Evolutionary conservation across 139 green algal genomes (phyloP).

Genomic region (Coelastrella sp.): DNA sequence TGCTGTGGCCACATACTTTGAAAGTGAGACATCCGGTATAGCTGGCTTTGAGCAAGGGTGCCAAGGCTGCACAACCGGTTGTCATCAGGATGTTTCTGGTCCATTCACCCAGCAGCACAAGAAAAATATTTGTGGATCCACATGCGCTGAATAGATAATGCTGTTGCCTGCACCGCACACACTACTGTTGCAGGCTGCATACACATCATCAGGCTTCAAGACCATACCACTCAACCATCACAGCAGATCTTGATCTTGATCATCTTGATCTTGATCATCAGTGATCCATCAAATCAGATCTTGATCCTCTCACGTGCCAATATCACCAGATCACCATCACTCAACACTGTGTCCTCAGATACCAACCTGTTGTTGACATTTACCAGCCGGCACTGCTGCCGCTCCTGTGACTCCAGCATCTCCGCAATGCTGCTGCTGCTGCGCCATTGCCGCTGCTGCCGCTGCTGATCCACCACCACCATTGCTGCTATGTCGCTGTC

Average conservation of each 20-base stretch:
- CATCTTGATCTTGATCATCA: not conserved
- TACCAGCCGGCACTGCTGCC: conserved; percentile 60
- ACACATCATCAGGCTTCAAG: too few relatives aligned
- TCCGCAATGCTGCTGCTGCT: not conserved
- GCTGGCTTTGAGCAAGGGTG: too few relatives aligned
- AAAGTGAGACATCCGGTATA: too few relatives aligned
- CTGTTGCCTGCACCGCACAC: too few relatives aligned
- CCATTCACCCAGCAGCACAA: too few relatives aligned
- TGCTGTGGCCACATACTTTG: too few relatives aligned
- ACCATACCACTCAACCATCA: not conserved
- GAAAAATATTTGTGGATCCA: too few relatives aligned
- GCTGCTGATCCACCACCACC: not conserved
- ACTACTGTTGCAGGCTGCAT: too few relatives aligned
- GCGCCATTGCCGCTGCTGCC: not conserved
- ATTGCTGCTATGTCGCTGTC: not conserved
- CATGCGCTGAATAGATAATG: too few relatives aligned
- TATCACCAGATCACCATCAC: conserved; percentile 89
- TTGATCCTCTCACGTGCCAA: conserved; percentile 70
- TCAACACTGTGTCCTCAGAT: conserved; percentile 72
- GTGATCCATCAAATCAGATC: conserved; percentile 62
- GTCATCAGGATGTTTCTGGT: too few relatives aligned
- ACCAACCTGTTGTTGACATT: conserved; percentile 94
- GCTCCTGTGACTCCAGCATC: not conserved
- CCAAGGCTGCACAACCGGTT: too few relatives aligned
- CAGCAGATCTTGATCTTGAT: not conserved